Conservation (phyloP, 108 stramenopile species). For the Schizochytrium sp. region DNA sequence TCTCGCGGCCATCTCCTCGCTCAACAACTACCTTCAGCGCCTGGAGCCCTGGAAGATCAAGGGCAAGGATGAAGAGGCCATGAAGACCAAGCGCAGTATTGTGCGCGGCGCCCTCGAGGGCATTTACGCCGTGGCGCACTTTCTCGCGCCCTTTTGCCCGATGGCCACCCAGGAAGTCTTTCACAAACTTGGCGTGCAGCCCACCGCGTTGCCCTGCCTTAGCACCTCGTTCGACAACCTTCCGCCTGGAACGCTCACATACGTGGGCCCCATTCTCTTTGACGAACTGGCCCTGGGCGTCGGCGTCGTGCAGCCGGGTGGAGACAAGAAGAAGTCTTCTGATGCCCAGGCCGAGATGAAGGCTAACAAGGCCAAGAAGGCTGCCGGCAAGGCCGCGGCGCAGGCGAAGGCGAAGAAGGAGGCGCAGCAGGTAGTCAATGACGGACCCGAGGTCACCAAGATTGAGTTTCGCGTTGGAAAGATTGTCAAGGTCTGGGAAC, state of each 20-base stretch:
- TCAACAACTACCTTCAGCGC: slow-evolving; percentile 84
- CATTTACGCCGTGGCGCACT: slow-evolving; percentile 78
- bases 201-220: slow-evolving; percentile 41
- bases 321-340: slow-evolving; percentile 38
- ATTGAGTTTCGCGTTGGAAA: slow-evolving; percentile 71
- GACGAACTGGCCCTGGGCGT: slow-evolving; percentile 59
- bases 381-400: slow-evolving; percentile 23
- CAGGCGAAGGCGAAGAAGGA: neutral
- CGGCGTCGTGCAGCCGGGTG: slow-evolving; percentile 65
- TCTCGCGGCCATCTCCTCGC: slow-evolving; percentile 43
- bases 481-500: slow-evolving; percentile 86
- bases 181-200: slow-evolving; percentile 71
- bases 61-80: slow-evolving; percentile 70
- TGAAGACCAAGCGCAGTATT: slow-evolving; percentile 57
- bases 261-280: neutral
- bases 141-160: slow-evolving; percentile 82
- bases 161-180: slow-evolving; percentile 68
- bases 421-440: slow-evolving; percentile 4
- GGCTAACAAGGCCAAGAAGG: slow-evolving; percentile 53
- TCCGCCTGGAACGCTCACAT: neutral
- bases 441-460: slow-evolving; percentile 76
- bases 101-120: slow-evolving; percentile 85
- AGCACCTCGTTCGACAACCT: neutral
- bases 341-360: slow-evolving; percentile 69
- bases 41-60: slow-evolving; percentile 85